These are phyloP conservation scores for Ailanthus altissimus DNA, from an alignment of 345 rosid genomes.

Conservation along the genomic window DNA sequence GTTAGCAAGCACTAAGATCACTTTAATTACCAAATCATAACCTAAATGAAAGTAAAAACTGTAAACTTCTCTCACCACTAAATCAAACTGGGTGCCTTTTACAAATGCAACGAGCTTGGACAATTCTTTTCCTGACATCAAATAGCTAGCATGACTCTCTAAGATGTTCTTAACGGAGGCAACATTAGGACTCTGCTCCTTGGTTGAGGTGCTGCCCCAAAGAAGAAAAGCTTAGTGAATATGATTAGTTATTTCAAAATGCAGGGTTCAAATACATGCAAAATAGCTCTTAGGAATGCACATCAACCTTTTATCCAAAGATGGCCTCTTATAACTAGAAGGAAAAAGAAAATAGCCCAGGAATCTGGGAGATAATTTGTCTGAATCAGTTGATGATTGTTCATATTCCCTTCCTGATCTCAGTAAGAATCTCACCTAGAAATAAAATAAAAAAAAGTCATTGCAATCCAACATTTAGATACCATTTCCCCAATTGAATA, in stretches of 20 bases:
- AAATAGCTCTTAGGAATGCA: constrained; percentile 11
- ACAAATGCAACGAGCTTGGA: constrained; percentile 98
- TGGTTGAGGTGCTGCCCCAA: constrained; percentile 63
- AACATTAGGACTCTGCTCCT: constrained; percentile 88
- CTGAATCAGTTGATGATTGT: constrained; percentile 72
- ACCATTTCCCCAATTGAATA: constrained; percentile 12
- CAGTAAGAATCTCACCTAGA: constrained; percentile 90
- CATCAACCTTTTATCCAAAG: constrained; percentile 71
- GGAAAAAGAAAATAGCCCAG: constrained; percentile 84
- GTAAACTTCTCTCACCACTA: constrained; percentile 64
- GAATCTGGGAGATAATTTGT: constrained; percentile 74
- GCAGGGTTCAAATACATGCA: constrained; percentile 10
- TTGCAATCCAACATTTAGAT: constrained; percentile 10
- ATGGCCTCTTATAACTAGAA: constrained; percentile 70
- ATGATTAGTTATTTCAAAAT: constrained; percentile 8
- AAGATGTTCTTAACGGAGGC: constrained; percentile 85
- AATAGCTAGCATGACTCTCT: constrained; percentile 93
- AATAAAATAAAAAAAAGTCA: constrained; percentile 20
- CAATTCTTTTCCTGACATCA: constrained; percentile 97
- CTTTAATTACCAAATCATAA: constrained; percentile 16
- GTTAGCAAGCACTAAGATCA: constrained; percentile 7
- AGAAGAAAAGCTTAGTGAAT: constrained; percentile 16
- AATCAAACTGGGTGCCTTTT: constrained; percentile 98
- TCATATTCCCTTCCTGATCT: constrained; percentile 97
- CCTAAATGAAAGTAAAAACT: constrained; percentile 2